phyloP scores from a whole-genome alignment of 768 basidiomycete species.

The Dictyophora rubrovolvata region DNA sequence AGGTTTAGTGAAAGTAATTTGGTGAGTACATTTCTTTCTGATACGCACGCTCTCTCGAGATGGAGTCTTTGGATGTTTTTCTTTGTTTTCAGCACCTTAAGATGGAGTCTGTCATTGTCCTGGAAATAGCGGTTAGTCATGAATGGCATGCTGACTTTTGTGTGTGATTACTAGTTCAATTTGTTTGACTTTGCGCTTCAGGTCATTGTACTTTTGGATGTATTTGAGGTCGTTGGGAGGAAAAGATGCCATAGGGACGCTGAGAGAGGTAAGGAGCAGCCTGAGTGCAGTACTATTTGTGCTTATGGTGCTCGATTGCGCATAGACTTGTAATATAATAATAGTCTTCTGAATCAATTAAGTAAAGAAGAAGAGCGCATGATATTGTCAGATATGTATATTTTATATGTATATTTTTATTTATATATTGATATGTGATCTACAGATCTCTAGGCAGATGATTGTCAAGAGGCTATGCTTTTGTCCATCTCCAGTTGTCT shows the following conservation, averaged over 20 bases:
- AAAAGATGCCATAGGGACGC: background rate
- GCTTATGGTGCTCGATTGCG: no score
- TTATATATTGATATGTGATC: no score
- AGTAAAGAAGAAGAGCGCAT: no score
- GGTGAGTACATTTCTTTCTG: background rate
- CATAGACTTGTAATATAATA: no score
- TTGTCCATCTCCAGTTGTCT: background rate
- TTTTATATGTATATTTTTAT: no score
- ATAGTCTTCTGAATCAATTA: no score
- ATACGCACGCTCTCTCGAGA: slow-evolving; percentile 11
- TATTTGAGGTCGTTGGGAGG: slow-evolving; percentile 11
- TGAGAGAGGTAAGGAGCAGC: background rate
- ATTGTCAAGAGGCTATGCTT: background rate
- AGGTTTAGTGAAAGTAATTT: background rate
- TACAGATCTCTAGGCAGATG: no score
- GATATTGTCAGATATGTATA: no score
- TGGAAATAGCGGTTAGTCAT: background rate
- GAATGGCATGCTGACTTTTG: background rate
- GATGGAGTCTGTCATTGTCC: slow-evolving; percentile 13
- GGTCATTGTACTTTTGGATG: slow-evolving; percentile 11
- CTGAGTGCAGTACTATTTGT: background rate
- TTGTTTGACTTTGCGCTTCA: slow-evolving; percentile 12
- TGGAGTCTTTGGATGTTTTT: slow-evolving; percentile 11
- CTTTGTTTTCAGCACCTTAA: slow-evolving; percentile 13
- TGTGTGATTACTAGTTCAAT: slow-evolving; percentile 8